These are phyloP conservation scores for Ascoidea rubescens DNA, from an alignment of 805 yeast species.

Conservation along the genomic window DNA sequence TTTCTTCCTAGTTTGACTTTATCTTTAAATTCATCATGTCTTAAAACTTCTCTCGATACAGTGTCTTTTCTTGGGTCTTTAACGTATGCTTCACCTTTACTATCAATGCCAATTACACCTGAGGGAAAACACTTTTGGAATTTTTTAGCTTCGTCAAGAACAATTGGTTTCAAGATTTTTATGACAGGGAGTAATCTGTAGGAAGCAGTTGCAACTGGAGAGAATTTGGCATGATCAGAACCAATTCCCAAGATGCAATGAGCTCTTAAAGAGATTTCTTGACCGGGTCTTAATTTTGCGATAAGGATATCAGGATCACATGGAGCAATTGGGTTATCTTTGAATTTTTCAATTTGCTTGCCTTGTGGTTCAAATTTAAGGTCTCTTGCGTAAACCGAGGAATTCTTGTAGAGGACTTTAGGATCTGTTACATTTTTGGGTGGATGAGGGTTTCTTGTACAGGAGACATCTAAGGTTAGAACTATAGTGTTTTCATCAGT, in stretches of 20 bases:
- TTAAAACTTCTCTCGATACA: conserved; percentile 88
- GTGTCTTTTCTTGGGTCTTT: conserved; percentile 90
- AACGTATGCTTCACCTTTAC: conserved; percentile 59
- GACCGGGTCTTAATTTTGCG: conserved; percentile 93
- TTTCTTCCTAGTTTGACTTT: conserved; percentile 84
- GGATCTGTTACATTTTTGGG: conserved; percentile 71
- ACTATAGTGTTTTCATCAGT: conserved; percentile 87
- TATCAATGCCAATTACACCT: conserved; percentile 75
- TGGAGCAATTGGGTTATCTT: conserved; percentile 53
- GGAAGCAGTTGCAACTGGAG: conserved; percentile 95
- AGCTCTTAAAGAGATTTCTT: conserved; percentile 80
- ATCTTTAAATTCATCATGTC: conserved; percentile 83
- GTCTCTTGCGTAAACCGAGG: conserved; percentile 81
- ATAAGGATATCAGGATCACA: conserved; percentile 80
- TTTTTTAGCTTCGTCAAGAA: conserved; percentile 60
- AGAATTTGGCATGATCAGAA: conserved; percentile 91
- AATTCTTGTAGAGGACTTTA: conserved; percentile 66
- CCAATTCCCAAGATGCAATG: conserved; percentile 90
- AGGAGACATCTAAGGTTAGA: conserved; percentile 63
- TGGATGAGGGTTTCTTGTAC: conserved; percentile 79
- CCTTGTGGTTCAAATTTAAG: conserved; percentile 88
- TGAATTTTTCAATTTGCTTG: conserved; percentile 59
- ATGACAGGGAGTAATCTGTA: conserved; percentile 86
- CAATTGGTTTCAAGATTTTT: conserved; percentile 58
- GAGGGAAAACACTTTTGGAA: conserved; percentile 86